These are phyloP conservation scores for Lactarius deliciosus DNA, from an alignment of 768 basidiomycete species.

Conservation along the genomic window DNA sequence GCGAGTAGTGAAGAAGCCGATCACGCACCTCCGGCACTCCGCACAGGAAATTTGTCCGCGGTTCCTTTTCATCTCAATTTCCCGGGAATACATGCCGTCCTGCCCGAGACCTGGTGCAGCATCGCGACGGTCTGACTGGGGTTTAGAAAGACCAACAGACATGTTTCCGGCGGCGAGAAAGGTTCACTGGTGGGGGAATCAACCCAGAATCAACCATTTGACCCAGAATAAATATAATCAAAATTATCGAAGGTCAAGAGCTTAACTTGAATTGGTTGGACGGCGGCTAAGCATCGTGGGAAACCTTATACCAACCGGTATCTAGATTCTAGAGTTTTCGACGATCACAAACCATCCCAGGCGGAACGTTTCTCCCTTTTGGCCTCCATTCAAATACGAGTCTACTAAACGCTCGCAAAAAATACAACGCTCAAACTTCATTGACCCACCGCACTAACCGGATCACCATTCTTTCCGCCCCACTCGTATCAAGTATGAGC, in stretches of 20 bases:
- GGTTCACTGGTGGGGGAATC: slow-evolving; percentile 4
- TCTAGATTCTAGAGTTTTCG: background rate
- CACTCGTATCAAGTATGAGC: background rate
- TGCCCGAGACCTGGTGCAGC: slow-evolving; percentile 52
- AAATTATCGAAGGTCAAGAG: background rate
- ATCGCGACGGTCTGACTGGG: slow-evolving; percentile 44
- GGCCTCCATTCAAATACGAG: background rate
- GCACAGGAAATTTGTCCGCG: slow-evolving; percentile 76
- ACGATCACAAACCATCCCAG: slow-evolving; percentile 1
- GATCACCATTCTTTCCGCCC: background rate
- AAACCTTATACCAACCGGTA: background rate
- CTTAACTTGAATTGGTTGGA: slow-evolving; percentile 11
- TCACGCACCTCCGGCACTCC: slow-evolving; percentile 73
- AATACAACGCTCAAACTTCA: background rate
- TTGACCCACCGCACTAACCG: slow-evolving; percentile 3
- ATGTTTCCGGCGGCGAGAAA: slow-evolving; percentile 36
- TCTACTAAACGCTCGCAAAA: background rate
- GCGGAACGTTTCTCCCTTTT: background rate
- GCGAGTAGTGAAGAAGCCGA: slow-evolving; percentile 27
- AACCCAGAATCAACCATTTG: too few relatives aligned
- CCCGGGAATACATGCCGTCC: slow-evolving; percentile 56
- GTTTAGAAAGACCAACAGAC: slow-evolving; percentile 58
- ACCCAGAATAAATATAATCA: too few relatives aligned
- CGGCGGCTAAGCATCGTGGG: background rate
- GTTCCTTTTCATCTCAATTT: slow-evolving; percentile 72